Evolutionary conservation across 805 yeast species (phyloP), one percentile per base, ranked within the genome.

Genomic region (Barnettozyma sp.): DNA sequence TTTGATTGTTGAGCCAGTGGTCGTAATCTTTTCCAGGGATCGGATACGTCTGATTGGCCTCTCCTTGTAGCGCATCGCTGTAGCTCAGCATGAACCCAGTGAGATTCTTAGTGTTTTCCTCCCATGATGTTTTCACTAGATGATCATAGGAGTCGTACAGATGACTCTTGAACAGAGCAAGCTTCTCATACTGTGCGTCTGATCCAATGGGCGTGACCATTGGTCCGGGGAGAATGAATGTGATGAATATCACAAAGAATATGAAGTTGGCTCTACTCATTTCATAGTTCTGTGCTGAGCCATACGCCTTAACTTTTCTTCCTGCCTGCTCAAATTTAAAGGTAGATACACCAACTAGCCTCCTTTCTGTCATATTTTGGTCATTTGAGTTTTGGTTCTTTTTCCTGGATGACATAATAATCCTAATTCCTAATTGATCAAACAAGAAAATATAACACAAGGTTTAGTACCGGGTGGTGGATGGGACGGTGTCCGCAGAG

Each of bases 31-130:
- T 63, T 6, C 57, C 60, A 1, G 63, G 73, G 18, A 78, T 54
- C 0, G 88, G 88, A 71, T 78, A 79, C 0, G 73, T 66, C 41
- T 69, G 66, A 1, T 58, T 62, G 19, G 64, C 63, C 33, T 66
- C 58, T 10, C 71, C 70, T 5, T 61, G 54, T 2, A 68, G 15
- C 12, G 65, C 68, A 55, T 81, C 94, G 8, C 66, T 62, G 46
- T 82, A 84, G 21, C 85, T 73, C 22, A 79, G 56, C 47, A 66
- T 68, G 39, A 79, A 73, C 4, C 95, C 95, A 0, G 92, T 81
- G 12, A 84, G 55, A 47, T 82, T 80, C 1, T 82, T 82, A 52
- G 77, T 78, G 6, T 83, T 85, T 4, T 58, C 41, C 14, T 52
- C 36, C 53, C 69, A 78, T 1, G 70, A 64, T 28, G 71, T 54